Evolutionary conservation across 2,329 filamentous ascomycete genomes (phyloP).

Genomic region (Colletotrichum salicis): DNA sequence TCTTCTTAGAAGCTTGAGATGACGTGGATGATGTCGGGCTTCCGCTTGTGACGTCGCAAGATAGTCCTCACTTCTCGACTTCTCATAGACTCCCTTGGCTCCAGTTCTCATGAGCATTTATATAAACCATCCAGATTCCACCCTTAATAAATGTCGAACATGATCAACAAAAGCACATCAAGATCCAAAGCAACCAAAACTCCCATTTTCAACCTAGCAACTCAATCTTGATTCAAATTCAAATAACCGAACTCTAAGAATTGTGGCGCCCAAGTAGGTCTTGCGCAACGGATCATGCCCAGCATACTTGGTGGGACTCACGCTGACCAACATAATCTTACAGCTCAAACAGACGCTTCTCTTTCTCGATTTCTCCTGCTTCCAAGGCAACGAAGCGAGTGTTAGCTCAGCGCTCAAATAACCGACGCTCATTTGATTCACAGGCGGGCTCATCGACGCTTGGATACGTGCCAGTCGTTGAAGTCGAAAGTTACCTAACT

Average conservation of each 20-base stretch:
- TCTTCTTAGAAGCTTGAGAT: too few relatives aligned
- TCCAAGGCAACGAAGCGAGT: constrained; percentile 19
- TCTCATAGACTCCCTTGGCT: too few relatives aligned
- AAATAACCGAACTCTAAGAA: neutral
- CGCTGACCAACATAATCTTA: neutral
- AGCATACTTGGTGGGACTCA: too few relatives aligned
- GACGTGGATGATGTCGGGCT: too few relatives aligned
- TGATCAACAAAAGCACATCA: neutral
- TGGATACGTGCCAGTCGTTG: constrained; percentile 21
- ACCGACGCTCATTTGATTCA: constrained; percentile 25
- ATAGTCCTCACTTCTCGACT: too few relatives aligned
- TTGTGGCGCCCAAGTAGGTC: constrained; percentile 26
- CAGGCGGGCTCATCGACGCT: constrained; percentile 28
- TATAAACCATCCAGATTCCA: neutral
- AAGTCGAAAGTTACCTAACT: constrained; percentile 24
- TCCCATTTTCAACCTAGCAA: too few relatives aligned
- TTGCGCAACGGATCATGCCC: too few relatives aligned
- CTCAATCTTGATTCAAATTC: neutral
- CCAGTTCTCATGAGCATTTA: too few relatives aligned
- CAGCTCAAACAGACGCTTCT: constrained; percentile 27
- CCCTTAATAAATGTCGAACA: neutral
- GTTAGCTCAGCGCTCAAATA: constrained; percentile 9
- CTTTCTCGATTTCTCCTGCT: constrained; percentile 26
- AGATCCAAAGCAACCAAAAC: too few relatives aligned
- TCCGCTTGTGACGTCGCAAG: too few relatives aligned